These are phyloP conservation scores for Mallotus japonicus DNA, from an alignment of 441 rosid species.

Conservation along the genomic window DNA sequence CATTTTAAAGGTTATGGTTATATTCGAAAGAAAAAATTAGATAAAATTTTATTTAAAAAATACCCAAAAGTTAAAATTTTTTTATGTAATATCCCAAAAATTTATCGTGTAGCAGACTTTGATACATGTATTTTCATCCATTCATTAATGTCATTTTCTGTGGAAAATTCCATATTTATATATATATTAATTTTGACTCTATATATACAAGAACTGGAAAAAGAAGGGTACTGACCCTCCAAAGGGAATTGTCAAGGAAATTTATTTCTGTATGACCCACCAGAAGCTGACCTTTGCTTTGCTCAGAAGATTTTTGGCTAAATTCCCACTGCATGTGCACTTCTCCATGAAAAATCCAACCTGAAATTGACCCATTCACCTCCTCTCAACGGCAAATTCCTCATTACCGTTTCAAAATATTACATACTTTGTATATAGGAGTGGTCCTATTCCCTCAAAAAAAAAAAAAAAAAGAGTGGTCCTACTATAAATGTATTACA, in stretches of 20 bases:
- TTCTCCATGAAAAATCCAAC: background rate
- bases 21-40: no score
- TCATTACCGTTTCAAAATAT: background rate
- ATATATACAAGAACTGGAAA: background rate
- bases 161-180: background rate
- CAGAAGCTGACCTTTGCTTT: background rate
- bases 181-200: no score
- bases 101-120: no score
- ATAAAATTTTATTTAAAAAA: no score
- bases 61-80: no score
- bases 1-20: no score
- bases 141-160: constrained; percentile 5
- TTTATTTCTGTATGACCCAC: background rate
- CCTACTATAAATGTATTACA: no score
- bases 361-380: background rate
- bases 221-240: background rate
- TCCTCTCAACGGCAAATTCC: no score
- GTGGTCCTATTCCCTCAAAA: no score
- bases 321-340: background rate
- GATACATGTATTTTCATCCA: background rate
- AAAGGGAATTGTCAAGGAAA: background rate
- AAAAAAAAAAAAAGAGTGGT: no score
- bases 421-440: no score
- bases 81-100: no score
- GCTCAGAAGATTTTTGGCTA: background rate